A percentile compares a stretch with the other conserved stretches of the same genome.
Conservation (phyloP, 257 asterid genomes). For the Penstemon newberryi region DNA sequence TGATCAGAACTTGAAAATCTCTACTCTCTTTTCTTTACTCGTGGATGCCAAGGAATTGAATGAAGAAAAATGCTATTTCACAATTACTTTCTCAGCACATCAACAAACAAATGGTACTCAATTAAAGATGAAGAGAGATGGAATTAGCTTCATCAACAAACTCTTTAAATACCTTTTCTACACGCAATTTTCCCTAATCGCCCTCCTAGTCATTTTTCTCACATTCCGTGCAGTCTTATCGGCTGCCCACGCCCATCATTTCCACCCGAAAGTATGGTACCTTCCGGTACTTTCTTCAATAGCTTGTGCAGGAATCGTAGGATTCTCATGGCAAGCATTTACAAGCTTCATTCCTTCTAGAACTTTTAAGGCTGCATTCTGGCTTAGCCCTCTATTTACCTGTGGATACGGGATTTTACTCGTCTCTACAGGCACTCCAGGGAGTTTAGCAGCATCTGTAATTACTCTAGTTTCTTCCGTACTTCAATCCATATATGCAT, state of each 20-base stretch:
- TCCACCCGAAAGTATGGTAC: slow-evolving; percentile 47
- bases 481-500: slow-evolving; percentile 52
- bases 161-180: slow-evolving; percentile 41
- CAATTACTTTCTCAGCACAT: no score
- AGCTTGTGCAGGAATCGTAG: slow-evolving; percentile 44
- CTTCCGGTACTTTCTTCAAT: slow-evolving; percentile 43
- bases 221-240: slow-evolving; percentile 33
- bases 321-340: slow-evolving; percentile 47
- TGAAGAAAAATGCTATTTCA: slow-evolving; percentile 5
- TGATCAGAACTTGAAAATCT: slow-evolving; percentile 24
- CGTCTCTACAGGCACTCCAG: slow-evolving; percentile 48
- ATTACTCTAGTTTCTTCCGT: slow-evolving; percentile 38
- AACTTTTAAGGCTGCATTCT: slow-evolving; percentile 46
- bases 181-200: slow-evolving; percentile 36
- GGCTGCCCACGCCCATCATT: slow-evolving; percentile 18
- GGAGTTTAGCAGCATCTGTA: slow-evolving; percentile 44
- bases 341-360: slow-evolving; percentile 37
- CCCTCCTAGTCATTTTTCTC: slow-evolving; percentile 41
- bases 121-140: slow-evolving; percentile 36
- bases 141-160: slow-evolving; percentile 36
- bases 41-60: slow-evolving; percentile 24
- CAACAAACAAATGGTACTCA: slow-evolving; percentile 3
- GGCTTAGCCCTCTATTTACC: slow-evolving; percentile 59
- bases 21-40: slow-evolving; percentile 12
- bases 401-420: slow-evolving; percentile 49